A percentile compares a stretch with the other conserved stretches of the same genome.
These are phyloP conservation scores for Buddleja alternifolia DNA, from an alignment of 257 asterid genomes.

Conservation along the genomic window DNA sequence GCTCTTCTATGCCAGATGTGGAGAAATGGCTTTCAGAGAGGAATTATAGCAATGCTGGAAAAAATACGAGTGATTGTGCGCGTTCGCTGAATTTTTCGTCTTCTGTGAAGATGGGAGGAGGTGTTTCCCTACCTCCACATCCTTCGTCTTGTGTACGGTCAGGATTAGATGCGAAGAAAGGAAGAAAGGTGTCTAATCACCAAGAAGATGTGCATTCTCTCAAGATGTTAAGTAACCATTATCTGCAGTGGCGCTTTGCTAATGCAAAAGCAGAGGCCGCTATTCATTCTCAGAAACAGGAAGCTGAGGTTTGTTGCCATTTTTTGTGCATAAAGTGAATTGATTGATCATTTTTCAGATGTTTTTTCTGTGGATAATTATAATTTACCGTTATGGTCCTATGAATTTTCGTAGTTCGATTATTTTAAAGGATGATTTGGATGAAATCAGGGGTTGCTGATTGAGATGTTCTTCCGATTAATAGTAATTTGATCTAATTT, in stretches of 20 bases:
- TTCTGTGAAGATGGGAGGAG: conserved; percentile 43
- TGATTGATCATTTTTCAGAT: not conserved
- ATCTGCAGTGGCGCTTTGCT: conserved; percentile 68
- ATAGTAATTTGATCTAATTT: not conserved
- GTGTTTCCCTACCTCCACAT: conserved; percentile 59
- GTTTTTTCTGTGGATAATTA: not conserved
- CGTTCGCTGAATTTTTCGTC: conserved; percentile 64
- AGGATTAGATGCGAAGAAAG: conserved; percentile 60
- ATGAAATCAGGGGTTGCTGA: not conserved
- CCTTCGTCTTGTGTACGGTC: conserved; percentile 48
- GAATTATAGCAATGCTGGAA: conserved; percentile 30
- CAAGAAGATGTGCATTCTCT: conserved; percentile 63
- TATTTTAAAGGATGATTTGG: not conserved
- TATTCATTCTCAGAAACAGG: conserved; percentile 44
- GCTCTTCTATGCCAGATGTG: conserved; percentile 60
- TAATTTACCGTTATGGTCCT: not conserved
- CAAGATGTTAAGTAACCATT: conserved; percentile 58
- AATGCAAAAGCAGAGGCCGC: conserved; percentile 70
- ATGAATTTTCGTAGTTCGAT: not conserved
- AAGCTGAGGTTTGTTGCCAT: conserved; percentile 49
- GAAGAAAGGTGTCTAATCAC: conserved; percentile 41
- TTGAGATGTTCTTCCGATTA: not conserved
- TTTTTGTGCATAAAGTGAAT: not conserved
- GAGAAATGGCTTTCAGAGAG: conserved; percentile 58
- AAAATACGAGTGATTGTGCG: conserved; percentile 36